Evolutionary conservation across 1,284 basidiomycete species (phyloP).

Genomic region (Cutaneotrichosporon dermatis): DNA sequence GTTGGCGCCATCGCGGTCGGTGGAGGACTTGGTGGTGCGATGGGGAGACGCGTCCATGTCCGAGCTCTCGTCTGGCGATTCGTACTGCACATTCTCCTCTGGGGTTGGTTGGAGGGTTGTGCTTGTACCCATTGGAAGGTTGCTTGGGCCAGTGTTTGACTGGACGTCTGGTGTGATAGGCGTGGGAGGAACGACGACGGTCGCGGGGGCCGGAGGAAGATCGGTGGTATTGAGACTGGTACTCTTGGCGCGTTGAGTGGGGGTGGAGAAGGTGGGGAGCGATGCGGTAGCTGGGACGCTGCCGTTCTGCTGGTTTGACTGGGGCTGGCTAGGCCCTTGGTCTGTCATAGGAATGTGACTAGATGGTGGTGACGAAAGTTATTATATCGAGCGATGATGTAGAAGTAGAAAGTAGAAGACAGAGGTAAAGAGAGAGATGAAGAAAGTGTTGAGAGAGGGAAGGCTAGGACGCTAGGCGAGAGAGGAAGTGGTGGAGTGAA

Average conservation of each 20-base stretch:
- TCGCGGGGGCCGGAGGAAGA: not conserved
- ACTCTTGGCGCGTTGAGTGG: not conserved
- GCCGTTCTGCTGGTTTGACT: not conserved
- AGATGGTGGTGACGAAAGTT: not conserved
- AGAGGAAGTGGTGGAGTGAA: too few species aligned
- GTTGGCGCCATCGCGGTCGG: not conserved
- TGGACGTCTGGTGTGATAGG: not conserved
- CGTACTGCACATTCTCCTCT: constrained; percentile 5
- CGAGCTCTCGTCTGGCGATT: constrained; percentile 3
- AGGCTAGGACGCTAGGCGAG: too few species aligned
- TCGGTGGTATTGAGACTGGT: not conserved
- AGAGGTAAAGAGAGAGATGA: not conserved
- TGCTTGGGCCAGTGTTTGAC: not conserved
- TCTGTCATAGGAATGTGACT: not conserved
- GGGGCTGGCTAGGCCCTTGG: not conserved
- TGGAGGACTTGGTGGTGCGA: too few species aligned
- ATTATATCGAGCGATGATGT: not conserved
- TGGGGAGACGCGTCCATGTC: constrained; percentile 1
- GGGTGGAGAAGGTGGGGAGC: not conserved
- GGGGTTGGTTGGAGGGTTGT: not conserved
- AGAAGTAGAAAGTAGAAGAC: not conserved
- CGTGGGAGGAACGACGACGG: not conserved
- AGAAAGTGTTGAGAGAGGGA: too few species aligned
- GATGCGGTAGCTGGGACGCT: not conserved
- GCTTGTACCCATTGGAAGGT: not conserved